phyloP scores from a whole-genome alignment of 345 rosid species.

The Populus davidiana region DNA sequence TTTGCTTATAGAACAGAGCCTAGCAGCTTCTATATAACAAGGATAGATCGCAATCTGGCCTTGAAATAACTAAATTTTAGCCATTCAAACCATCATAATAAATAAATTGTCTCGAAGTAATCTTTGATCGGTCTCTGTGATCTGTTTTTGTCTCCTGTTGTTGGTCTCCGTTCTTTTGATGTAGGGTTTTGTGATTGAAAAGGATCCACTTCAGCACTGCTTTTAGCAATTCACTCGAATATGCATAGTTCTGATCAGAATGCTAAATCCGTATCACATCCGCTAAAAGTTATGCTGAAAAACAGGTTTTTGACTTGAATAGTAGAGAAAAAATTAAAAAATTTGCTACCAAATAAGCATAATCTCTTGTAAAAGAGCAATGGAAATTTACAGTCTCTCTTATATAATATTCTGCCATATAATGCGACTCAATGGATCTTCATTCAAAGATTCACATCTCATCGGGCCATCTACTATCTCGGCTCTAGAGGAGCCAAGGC shows the following conservation, averaged over 20 bases:
- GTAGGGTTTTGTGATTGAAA: neutral
- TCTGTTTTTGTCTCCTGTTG: too few relatives aligned
- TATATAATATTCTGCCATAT: neutral
- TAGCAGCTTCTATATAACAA: too few relatives aligned
- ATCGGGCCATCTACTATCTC: constrained; percentile 31
- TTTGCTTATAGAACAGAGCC: too few relatives aligned
- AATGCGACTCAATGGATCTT: constrained; percentile 15
- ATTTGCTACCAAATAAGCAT: neutral
- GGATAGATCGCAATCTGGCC: too few relatives aligned
- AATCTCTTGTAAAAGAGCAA: constrained; percentile 2
- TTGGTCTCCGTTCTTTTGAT: too few relatives aligned
- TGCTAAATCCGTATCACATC: neutral
- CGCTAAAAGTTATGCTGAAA: constrained; percentile 1
- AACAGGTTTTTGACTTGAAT: constrained; percentile 13
- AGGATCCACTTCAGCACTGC: neutral
- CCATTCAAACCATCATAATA: too few relatives aligned
- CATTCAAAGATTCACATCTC: constrained; percentile 7
- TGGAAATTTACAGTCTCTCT: constrained; percentile 10
- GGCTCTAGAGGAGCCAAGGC: constrained; percentile 48
- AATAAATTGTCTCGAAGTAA: too few relatives aligned
- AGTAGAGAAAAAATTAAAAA: neutral
- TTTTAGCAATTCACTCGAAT: neutral
- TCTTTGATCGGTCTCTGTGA: too few relatives aligned
- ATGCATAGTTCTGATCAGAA: neutral
- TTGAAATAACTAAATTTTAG: too few relatives aligned